phyloP scores from a whole-genome alignment of 805 yeast genomes.

The Lipomyces japonicus region DNA sequence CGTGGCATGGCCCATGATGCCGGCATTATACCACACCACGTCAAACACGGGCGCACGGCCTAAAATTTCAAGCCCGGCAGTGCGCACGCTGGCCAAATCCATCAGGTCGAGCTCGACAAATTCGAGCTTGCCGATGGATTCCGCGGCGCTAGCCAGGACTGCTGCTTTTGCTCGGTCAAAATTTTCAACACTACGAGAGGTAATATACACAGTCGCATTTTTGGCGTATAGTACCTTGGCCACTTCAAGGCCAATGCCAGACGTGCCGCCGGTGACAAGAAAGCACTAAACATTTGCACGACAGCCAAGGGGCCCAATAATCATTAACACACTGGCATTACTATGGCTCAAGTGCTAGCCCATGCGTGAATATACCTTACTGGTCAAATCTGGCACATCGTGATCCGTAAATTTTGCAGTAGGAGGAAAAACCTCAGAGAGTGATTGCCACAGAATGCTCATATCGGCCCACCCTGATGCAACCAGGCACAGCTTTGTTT shows the following conservation, averaged over 20 bases:
- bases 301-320: no score
- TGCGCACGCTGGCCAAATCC: conserved; percentile 44
- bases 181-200: conserved; percentile 14
- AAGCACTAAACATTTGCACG: neutral
- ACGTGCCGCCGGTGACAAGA: conserved; percentile 27
- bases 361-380: conserved; percentile 9
- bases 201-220: conserved; percentile 24
- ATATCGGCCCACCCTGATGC: no score
- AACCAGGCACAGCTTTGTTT: no score
- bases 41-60: conserved; percentile 36
- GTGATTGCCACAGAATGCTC: conserved; percentile 21
- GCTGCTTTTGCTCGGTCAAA: conserved; percentile 11
- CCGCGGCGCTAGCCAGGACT: conserved; percentile 16
- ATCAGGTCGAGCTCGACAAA: conserved; percentile 26
- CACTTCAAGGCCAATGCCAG: conserved; percentile 27
- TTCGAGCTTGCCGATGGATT: conserved; percentile 15
- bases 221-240: conserved; percentile 22
- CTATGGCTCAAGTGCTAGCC: neutral
- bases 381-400: conserved; percentile 19
- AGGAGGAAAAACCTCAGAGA: conserved; percentile 25
- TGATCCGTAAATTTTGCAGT: conserved; percentile 29
- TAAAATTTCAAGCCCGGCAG: conserved; percentile 38
- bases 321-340: conserved; percentile 1
- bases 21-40: conserved; percentile 46
- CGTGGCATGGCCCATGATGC: conserved; percentile 43